Evolutionary conservation across 2,329 filamentous ascomycete species (phyloP), one percentile per base, ranked within the genome.

Genomic region (Stenocarpella maydis): DNA sequence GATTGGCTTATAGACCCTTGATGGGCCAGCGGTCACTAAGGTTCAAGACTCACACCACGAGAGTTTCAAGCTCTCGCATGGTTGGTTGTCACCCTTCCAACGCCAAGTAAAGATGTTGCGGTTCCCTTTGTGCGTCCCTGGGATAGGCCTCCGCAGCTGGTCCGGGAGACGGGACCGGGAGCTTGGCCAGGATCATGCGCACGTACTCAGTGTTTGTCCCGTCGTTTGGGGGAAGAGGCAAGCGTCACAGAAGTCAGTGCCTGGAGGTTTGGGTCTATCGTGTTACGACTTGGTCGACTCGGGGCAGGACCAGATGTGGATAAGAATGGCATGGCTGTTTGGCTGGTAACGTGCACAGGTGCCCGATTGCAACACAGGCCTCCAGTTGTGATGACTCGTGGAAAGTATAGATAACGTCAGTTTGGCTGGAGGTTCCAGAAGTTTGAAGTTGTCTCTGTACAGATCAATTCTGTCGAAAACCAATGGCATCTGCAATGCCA

Each of bases 351-450:
- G 49, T 10, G 28, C 28, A 61, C 41, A 34, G n/a, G 58, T 61
- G 58, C 58, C 58, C 47, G n/a, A 34, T 10, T 9, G 26, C 7
- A 47, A n/a, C 24, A 26, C 14, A 43, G 41, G n/a, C 41, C 28
- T 49, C 58, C 58, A 49, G 24, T 63, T n/a, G 28, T 63, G 58
- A 63, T 17, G 58, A 49, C 43, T 63, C 58, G 21, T 19, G 39
- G 9, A 63, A 63, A 49, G 58, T 49, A 47, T 63, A 63, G 58
- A 63, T 63, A 63, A 63, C 58, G 24, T 49, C 41, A 2, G 8
- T 43, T 49, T 19, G 58, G 58, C 58, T 9, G 43, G 17, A 17
- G 41, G 24, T 21, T 21, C 19, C 15, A 10, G 58, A 19, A 19
- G 19, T 47, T 37, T 19, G 58, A 31, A 14, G 39, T 37, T 19